Evolutionary conservation across 257 asterid genomes (phyloP).

Genomic region (Nicotiana benthamiana): DNA sequence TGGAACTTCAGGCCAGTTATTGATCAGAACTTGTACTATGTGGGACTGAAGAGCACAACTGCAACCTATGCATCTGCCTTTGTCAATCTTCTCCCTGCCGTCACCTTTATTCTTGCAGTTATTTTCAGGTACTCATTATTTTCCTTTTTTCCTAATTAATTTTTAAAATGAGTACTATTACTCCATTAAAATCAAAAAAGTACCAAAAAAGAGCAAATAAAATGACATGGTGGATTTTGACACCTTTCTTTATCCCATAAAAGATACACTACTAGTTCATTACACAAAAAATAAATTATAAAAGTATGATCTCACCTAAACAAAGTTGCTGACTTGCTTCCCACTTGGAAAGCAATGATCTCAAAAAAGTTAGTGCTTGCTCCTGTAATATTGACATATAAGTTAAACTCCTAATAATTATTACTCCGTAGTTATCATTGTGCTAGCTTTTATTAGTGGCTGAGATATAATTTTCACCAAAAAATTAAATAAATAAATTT

Average conservation of each 20-base stretch:
- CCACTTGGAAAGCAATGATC: constrained; percentile 5
- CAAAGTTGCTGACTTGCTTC: constrained; percentile 5
- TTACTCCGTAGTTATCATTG: no score
- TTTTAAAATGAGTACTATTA: background rate
- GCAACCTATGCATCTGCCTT: constrained; percentile 90
- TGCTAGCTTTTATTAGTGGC: no score
- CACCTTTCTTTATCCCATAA: background rate
- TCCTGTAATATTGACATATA: background rate
- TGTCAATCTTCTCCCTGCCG: constrained; percentile 78
- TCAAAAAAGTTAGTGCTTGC: constrained; percentile 7
- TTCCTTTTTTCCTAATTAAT: background rate
- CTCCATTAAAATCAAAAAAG: background rate
- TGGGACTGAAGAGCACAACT: constrained; percentile 75
- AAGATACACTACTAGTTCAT: background rate
- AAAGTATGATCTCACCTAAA: background rate
- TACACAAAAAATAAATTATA: background rate
- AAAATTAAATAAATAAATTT: no score
- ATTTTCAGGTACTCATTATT: constrained; percentile 52
- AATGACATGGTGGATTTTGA: background rate
- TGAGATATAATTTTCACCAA: no score
- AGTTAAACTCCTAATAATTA: no score
- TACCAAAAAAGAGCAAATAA: background rate
- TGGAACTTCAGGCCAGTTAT: constrained; percentile 62
- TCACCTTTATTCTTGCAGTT: constrained; percentile 79
- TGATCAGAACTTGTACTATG: constrained; percentile 78